Base-by-base conservation (phyloP, 192 early-diverging fungal species). In the Podila verticillata region DNA sequence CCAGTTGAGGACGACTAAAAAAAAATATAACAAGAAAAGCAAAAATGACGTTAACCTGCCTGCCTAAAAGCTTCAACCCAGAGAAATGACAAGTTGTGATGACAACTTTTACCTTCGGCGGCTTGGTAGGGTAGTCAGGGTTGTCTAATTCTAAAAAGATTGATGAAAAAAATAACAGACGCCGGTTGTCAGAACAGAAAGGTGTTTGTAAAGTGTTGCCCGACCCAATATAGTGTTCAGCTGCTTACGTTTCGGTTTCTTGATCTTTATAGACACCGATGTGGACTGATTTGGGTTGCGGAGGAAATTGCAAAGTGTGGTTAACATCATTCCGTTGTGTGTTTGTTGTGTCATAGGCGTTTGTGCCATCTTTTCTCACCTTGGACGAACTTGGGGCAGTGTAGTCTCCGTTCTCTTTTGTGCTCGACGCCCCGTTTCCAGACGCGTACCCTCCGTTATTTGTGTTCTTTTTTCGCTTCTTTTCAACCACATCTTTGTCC, bases 401-500 rank as follows among this genome's bases (percentile, higher is more conserved):
- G 8, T 54, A 54, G 24, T 54, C 51, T 24, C 51, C 51, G 22
- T 60, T 60, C 17, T 60, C 30, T 29, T 60, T 60, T 17, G 58
- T 13, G 17, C 30, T 60, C 22, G 30, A 60, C 1, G 26, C 7
- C 7, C 30, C 58, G 22, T 17, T 60, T 26, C 58, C 26, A 30
- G 58, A 31, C 5, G 22, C 26, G 29, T 60, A 15, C 7, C 58
- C 30, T 9, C 29, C 26, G 28, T 22, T 22, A 22, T 32, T 26
- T 7, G 39, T 22, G 15, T 7, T 19, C 17, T 31, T 22, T 49
- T 66, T 79, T 65, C 75, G 63, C 32, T 79, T 79, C 62, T 79
- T 79, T 34, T 79, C 75, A 20, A 79, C 57, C 34, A 79, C 64
- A 26, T 79, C 75, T 22, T 79, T 79, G 29, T 79, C 75, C 4